These are phyloP conservation scores for Mycosphaerella sp. DNA, from an alignment of 2,329 filamentous ascomycete genomes.

Conservation along the genomic window DNA sequence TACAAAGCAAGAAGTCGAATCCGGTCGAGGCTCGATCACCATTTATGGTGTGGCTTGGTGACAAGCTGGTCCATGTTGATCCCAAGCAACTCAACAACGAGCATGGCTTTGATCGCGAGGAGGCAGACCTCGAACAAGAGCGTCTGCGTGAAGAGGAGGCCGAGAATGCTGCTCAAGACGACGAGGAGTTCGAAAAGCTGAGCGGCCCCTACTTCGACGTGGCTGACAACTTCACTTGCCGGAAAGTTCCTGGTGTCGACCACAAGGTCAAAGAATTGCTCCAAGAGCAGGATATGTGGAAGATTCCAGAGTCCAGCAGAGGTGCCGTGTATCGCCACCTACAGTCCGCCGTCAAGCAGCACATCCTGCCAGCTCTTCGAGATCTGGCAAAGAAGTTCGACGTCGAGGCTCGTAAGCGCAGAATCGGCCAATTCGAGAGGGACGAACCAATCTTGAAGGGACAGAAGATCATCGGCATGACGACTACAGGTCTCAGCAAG, in stretches of 20 bases:
- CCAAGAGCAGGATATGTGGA: slow-evolving; percentile 52
- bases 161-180: slow-evolving; percentile 44
- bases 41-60: slow-evolving; percentile 54
- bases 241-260: slow-evolving; percentile 25
- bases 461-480: slow-evolving; percentile 58
- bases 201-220: slow-evolving; percentile 30
- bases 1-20: slow-evolving; percentile 23
- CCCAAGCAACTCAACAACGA: slow-evolving; percentile 43
- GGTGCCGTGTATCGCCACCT: slow-evolving; percentile 62
- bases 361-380: slow-evolving; percentile 45
- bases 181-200: slow-evolving; percentile 37
- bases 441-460: slow-evolving; percentile 57
- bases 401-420: slow-evolving; percentile 46
- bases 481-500: slow-evolving; percentile 74
- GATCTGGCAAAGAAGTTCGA: slow-evolving; percentile 47
- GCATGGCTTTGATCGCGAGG: slow-evolving; percentile 51
- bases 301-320: slow-evolving; percentile 50
- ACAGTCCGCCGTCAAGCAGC: slow-evolving; percentile 48
- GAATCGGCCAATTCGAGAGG: slow-evolving; percentile 53
- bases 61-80: slow-evolving; percentile 43
- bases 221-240: slow-evolving; percentile 37
- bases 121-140: slow-evolving; percentile 56
- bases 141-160: slow-evolving; percentile 56
- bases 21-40: slow-evolving; percentile 24
- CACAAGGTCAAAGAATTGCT: slow-evolving; percentile 36